Percentiles rank a stretch among this genome's conserved stretches.
Conservation (phyloP, 2,329 filamentous ascomycete genomes). For the Neonectria magnoliae region DNA sequence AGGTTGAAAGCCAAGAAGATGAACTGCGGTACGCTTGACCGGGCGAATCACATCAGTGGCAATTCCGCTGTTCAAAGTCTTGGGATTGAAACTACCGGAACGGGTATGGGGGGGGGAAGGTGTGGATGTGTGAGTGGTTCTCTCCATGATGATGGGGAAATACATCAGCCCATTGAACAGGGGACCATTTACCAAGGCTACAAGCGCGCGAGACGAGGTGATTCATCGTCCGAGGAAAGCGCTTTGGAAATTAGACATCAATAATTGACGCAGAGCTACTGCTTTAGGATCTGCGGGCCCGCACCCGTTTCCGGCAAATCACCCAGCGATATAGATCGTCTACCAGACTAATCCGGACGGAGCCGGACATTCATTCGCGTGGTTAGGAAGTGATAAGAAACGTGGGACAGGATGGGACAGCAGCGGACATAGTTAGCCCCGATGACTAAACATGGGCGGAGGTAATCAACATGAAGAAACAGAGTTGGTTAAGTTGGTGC, state of each 20-base stretch:
- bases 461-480: slow-evolving; percentile 1
- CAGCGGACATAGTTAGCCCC: slow-evolving; percentile 1
- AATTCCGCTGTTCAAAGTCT: slow-evolving; percentile 8
- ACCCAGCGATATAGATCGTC: slow-evolving; percentile 1
- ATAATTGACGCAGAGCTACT: neutral
- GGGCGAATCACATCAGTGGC: slow-evolving; percentile 10
- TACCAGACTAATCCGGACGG: neutral
- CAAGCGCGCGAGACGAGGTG: neutral
- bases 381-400: neutral
- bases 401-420: neutral
- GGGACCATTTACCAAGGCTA: slow-evolving; percentile 14
- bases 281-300: slow-evolving; percentile 4
- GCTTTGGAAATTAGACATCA: slow-evolving; percentile 28
- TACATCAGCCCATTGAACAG: slow-evolving; percentile 23
- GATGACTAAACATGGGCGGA: slow-evolving; percentile 10
- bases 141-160: neutral
- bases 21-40: neutral
- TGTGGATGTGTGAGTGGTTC: neutral
- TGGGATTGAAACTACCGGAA: slow-evolving; percentile 12
- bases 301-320: slow-evolving; percentile 17
- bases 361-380: slow-evolving; percentile 4
- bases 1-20: neutral
- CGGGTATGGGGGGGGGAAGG: slow-evolving; percentile 2
- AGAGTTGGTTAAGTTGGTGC: neutral
- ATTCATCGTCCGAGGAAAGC: slow-evolving; percentile 8